Evolutionary conservation across 2,329 filamentous ascomycete species (phyloP).

Genomic region (Arachnopeziza araneosa): DNA sequence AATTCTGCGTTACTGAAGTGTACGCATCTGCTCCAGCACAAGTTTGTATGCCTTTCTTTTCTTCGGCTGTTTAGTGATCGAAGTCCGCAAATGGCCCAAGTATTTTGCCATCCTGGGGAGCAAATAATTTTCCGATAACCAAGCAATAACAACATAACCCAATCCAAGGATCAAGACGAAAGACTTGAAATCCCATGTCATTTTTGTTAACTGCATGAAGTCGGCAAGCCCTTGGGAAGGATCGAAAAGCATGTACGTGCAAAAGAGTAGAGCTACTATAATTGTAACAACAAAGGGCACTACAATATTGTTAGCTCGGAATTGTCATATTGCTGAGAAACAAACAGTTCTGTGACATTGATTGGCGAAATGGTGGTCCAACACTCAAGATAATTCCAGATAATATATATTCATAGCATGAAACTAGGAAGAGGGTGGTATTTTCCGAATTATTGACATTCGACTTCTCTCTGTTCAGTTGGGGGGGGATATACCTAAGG

Average conservation of each 20-base stretch:
- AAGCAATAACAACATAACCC: conserved; percentile 63
- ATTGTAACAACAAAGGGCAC: conserved; percentile 83
- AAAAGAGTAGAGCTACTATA: conserved; percentile 58
- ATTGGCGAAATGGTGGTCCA: conserved; percentile 83
- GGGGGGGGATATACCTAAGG: conserved; percentile 71
- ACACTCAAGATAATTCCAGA: conserved; percentile 85
- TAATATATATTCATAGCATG: conserved; percentile 92
- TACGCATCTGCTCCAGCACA: conserved; percentile 61
- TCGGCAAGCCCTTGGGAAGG: conserved; percentile 63
- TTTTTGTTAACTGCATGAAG: conserved; percentile 80
- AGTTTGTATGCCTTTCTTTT: conserved; percentile 84
- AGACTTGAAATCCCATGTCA: conserved; percentile 66
- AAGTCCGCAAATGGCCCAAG: conserved; percentile 56
- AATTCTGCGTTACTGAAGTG: conserved; percentile 12
- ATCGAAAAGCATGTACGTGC: conserved; percentile 73
- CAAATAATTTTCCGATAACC: conserved; percentile 64
- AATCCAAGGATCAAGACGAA: conserved; percentile 67
- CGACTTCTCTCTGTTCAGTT: conserved; percentile 69
- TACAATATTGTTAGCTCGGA: conserved; percentile 31
- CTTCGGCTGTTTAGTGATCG: conserved; percentile 59
- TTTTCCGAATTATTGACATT: conserved; percentile 93
- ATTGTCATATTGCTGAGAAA: conserved; percentile 14
- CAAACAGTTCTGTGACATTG: conserved; percentile 73
- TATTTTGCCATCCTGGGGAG: conserved; percentile 63
- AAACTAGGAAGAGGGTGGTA: conserved; percentile 81